phyloP scores from a whole-genome alignment of 2,329 filamentous ascomycete species.

The Fusarium odoratissimum region DNA sequence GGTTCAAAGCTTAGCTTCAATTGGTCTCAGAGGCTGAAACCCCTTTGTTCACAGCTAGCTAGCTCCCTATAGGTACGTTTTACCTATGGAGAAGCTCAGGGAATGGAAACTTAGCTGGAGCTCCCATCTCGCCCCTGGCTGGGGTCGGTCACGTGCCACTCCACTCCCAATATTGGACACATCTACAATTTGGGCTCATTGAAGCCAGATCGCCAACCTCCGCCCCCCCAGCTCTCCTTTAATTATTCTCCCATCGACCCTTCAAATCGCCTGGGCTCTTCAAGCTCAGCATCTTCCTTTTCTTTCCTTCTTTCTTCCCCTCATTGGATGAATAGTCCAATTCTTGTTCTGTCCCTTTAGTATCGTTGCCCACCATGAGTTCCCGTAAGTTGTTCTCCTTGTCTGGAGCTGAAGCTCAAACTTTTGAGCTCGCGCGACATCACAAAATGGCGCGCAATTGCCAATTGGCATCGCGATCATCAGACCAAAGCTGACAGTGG shows the following conservation, averaged over 20 bases:
- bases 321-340: slow-evolving; percentile 56
- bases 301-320: slow-evolving; percentile 50
- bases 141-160: slow-evolving; percentile 49
- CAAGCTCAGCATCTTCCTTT: slow-evolving; percentile 52
- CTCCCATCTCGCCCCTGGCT: slow-evolving; percentile 16
- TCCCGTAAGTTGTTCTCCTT: slow-evolving; percentile 59
- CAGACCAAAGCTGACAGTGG: slow-evolving; percentile 45
- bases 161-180: slow-evolving; percentile 57
- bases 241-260: slow-evolving; percentile 49
- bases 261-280: slow-evolving; percentile 52
- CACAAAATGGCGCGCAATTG: slow-evolving; percentile 45
- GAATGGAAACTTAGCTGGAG: slow-evolving; percentile 14
- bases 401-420: slow-evolving; percentile 31
- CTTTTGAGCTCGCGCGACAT: slow-evolving; percentile 33
- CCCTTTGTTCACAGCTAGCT: slow-evolving; percentile 27
- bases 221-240: slow-evolving; percentile 52
- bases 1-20: slow-evolving; percentile 7
- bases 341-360: slow-evolving; percentile 50
- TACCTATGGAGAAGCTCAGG: slow-evolving; percentile 30
- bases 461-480: slow-evolving; percentile 11
- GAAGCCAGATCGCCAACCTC: slow-evolving; percentile 59
- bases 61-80: neutral
- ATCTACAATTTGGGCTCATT: slow-evolving; percentile 55
- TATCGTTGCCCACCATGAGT: slow-evolving; percentile 63
- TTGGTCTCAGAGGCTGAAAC: slow-evolving; percentile 29